phyloP scores from a whole-genome alignment of 768 basidiomycete species.

The Ephemerocybe angulata region DNA sequence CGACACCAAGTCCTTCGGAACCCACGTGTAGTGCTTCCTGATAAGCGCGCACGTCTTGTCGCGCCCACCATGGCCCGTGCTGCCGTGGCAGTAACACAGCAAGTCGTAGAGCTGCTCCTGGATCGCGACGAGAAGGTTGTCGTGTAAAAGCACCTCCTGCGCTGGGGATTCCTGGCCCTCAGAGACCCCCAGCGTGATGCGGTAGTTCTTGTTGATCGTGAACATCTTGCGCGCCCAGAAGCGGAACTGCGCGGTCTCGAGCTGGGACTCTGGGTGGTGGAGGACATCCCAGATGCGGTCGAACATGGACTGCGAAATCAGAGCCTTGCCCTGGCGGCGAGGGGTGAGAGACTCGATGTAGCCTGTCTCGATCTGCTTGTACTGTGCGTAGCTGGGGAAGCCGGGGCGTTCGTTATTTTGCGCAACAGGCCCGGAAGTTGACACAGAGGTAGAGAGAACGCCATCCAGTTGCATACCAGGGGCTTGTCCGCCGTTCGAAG shows the following conservation, averaged over 20 bases:
- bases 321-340: slow-evolving; percentile 58
- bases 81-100: slow-evolving; percentile 68
- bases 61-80: slow-evolving; percentile 66
- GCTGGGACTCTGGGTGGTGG: slow-evolving; percentile 42
- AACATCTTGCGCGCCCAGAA: slow-evolving; percentile 88
- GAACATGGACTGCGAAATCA: slow-evolving; percentile 68
- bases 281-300: slow-evolving; percentile 71
- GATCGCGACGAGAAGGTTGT: slow-evolving; percentile 69
- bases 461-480: neutral
- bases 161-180: slow-evolving; percentile 14
- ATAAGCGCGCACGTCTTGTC: slow-evolving; percentile 73
- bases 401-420: slow-evolving; percentile 32
- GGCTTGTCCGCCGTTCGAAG: neutral
- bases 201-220: slow-evolving; percentile 38
- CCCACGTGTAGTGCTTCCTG: slow-evolving; percentile 71
- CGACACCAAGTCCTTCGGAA: slow-evolving; percentile 80
- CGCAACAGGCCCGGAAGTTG: neutral
- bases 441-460: neutral
- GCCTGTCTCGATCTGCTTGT: slow-evolving; percentile 51
- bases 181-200: slow-evolving; percentile 20
- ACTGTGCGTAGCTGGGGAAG: slow-evolving; percentile 60
- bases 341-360: slow-evolving; percentile 60
- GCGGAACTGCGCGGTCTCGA: slow-evolving; percentile 65
- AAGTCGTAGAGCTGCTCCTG: slow-evolving; percentile 78
- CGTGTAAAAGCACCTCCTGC: slow-evolving; percentile 59